Evolutionary conservation across 768 basidiomycete species (phyloP).

Genomic region (Rhodosporidiobolus sp.): DNA sequence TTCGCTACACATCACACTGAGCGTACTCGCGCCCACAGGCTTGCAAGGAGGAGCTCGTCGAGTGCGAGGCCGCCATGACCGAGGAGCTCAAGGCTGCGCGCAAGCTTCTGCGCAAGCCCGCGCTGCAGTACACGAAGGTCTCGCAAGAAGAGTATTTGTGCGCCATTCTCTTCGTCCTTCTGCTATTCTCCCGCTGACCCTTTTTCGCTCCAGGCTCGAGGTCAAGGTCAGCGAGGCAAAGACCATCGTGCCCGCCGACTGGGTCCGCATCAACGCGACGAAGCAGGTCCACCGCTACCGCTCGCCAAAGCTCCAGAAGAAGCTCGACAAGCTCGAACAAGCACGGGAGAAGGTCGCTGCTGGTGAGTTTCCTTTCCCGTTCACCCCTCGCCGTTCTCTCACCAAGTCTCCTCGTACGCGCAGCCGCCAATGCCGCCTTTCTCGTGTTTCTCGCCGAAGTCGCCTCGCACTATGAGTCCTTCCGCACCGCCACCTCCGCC

Average conservation of each 20-base stretch:
- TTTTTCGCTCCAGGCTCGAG: slow-evolving; percentile 3
- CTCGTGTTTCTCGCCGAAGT: slow-evolving; percentile 55
- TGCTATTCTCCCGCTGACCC: too few species aligned
- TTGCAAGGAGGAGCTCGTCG: slow-evolving; percentile 13
- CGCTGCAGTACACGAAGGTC: slow-evolving; percentile 65
- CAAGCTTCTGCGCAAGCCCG: slow-evolving; percentile 67
- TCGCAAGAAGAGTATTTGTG: slow-evolving; percentile 71
- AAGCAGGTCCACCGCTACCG: slow-evolving; percentile 70
- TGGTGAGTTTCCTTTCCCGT: not conserved
- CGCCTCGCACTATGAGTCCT: slow-evolving; percentile 63
- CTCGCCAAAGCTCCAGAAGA: slow-evolving; percentile 62
- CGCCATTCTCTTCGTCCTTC: not conserved
- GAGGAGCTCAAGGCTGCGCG: slow-evolving; percentile 67
- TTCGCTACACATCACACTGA: not conserved
- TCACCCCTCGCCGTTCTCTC: not conserved
- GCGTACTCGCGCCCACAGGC: not conserved
- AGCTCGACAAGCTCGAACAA: slow-evolving; percentile 68
- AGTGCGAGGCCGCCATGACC: slow-evolving; percentile 57
- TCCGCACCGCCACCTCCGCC: slow-evolving; percentile 73
- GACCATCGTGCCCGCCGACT: slow-evolving; percentile 55
- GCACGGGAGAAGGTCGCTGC: slow-evolving; percentile 59
- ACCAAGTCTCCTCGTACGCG: not conserved
- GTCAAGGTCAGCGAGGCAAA: slow-evolving; percentile 49
- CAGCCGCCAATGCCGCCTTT: slow-evolving; percentile 51
- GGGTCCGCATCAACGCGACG: slow-evolving; percentile 68